A percentile compares a stretch with the other conserved stretches of the same genome.
Conservation (phyloP, 2,329 filamentous ascomycete genomes). For the Aspergillus fischeri region DNA sequence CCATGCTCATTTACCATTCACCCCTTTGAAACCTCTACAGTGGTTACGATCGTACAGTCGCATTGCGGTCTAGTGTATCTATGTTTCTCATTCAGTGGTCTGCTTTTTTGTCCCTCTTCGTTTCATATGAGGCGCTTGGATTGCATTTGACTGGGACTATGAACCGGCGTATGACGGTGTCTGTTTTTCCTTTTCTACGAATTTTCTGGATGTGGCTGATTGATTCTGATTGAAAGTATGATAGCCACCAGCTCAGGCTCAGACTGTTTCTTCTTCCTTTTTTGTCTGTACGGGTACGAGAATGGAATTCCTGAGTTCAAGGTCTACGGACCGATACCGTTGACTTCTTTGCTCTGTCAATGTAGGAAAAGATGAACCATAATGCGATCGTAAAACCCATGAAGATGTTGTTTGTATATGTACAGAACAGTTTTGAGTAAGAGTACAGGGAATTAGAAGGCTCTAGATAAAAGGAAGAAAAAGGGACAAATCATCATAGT, state of each 20-base stretch:
- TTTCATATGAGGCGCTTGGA: neutral
- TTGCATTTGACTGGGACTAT: neutral
- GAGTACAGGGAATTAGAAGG: neutral
- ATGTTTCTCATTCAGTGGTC: slow-evolving; percentile 1
- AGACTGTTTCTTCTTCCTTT: neutral
- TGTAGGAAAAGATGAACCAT: neutral
- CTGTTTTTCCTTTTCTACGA: neutral
- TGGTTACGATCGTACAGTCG: neutral
- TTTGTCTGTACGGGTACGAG: neutral
- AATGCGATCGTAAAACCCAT: neutral
- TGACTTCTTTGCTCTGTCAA: neutral
- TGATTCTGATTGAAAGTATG: neutral
- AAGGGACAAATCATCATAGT: neutral
- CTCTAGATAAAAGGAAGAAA: neutral
- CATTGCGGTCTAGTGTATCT: slow-evolving; percentile 4
- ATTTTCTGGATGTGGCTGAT: slow-evolving; percentile 2
- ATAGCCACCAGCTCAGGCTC: slow-evolving; percentile 1
- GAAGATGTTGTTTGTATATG: neutral
- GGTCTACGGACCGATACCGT: neutral
- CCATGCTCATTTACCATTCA: slow-evolving; percentile 3
- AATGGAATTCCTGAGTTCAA: neutral
- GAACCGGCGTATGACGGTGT: neutral
- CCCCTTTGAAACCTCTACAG: neutral
- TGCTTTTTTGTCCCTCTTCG: neutral
- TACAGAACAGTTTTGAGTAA: neutral